These are phyloP conservation scores for Sphagnum magellanicum DNA, from an alignment of 228 moss, liverwort and hornwort species.

Conservation along the genomic window DNA sequence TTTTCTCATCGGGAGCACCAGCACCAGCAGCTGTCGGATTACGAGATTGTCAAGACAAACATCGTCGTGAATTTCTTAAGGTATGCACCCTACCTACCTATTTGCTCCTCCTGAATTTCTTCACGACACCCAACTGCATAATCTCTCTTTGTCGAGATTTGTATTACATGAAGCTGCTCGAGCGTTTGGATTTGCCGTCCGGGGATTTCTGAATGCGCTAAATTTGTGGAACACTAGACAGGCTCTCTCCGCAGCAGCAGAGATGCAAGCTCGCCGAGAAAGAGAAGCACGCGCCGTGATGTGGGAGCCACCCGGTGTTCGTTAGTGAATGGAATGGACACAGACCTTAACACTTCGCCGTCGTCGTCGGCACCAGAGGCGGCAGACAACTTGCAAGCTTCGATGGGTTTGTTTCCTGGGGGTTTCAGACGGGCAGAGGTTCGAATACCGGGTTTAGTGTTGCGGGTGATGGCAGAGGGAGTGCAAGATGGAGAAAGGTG, in stretches of 20 bases:
- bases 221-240: background rate
- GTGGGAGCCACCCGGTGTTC: conserved; percentile 26
- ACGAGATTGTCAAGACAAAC: too few relatives aligned
- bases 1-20: too few relatives aligned
- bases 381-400: conserved; percentile 15
- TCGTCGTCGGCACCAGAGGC: conserved; percentile 22
- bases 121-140: too few relatives aligned
- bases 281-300: background rate
- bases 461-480: conserved; percentile 70
- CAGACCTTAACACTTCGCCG: conserved; percentile 26
- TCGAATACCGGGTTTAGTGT: conserved; percentile 76
- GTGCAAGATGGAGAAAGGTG: conserved; percentile 35
- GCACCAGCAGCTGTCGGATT: too few relatives aligned
- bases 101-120: too few relatives aligned
- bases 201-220: too few relatives aligned
- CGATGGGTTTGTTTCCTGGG: conserved; percentile 80
- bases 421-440: conserved; percentile 85
- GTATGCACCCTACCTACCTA: too few relatives aligned
- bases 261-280: background rate
- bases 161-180: too few relatives aligned
- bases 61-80: too few relatives aligned
- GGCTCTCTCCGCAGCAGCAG: background rate
- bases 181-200: too few relatives aligned
- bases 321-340: conserved; percentile 41
- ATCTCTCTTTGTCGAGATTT: too few relatives aligned